Evolutionary conservation across 2,329 filamentous ascomycete species (phyloP), one percentile per base, ranked within the genome.

Genomic region (Phyllosticta citribraziliensis): DNA sequence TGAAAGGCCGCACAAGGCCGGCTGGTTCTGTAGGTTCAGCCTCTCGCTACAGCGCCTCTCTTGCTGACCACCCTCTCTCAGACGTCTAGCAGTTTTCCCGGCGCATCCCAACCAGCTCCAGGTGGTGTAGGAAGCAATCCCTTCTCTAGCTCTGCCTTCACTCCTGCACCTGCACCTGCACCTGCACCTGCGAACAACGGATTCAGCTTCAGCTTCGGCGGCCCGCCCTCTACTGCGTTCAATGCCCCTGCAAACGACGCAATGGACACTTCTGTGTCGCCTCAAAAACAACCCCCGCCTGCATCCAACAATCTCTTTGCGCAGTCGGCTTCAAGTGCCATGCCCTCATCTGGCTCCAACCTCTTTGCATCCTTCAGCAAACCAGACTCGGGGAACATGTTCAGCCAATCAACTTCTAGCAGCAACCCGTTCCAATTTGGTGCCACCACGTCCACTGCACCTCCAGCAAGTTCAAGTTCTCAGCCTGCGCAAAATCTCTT

Each of bases 111-210:
- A n/a, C 58, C 47, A 52, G 52, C 40, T 24, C 9, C 57, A 24
- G 25, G 53, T 6, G 14, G 19, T 19, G 52, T 17, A 22, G 52
- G 52, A 8, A 24, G 52, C 27, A 61, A 62, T 20, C 12, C 33
- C 2, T 40, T 54, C 47, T 14, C n/a, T 11, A 20, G 33, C 17
- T 62, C 57, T n/a, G 8, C 55, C 27, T 30, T 30, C 27, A 6
- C 27, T 5, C 60, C 60, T 47, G 17, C 60, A 30, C 59, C 22
- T 22, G 22, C 22, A 22, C 59, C 22, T 22, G 22, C 22, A 22
- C 60, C 60, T 47, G 17, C 60, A 30, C 59, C 55, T 20, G n/a
- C 59, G 9, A 60, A 14, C n/a, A 61, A 61, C 54, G 12, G 50
- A 3, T 60, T 60, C 40, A 55, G 58, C 25, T 22, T 40, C 19